Evolutionary conservation across 2,329 filamentous ascomycete species (phyloP), one percentile per base, ranked within the genome.

Genomic region (Colletotrichum sp.): DNA sequence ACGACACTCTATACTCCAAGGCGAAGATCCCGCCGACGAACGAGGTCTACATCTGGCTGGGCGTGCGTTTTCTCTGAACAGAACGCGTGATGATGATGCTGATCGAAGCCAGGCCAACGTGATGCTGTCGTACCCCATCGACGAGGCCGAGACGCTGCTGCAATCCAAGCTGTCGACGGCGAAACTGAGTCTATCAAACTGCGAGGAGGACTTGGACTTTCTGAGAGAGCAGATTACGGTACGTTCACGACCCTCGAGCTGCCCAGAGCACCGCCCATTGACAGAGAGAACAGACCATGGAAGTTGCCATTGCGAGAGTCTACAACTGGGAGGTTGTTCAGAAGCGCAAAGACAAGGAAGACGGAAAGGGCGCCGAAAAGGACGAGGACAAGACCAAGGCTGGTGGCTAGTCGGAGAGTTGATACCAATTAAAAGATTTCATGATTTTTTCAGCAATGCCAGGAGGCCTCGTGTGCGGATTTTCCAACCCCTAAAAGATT

Each of bases 261-360:
- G 4, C 13, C 15, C 7, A 5, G 32, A 28, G 6, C 28, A 5
- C 10, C 34, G 44, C 67, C 39, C 62, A 71, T 67, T 70, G 80
- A 79, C 77, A 75, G 9, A 74, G 9, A 74, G 28, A 57, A n/a
- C 79, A 98, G 95, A 98, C 96, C 0, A 93, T 99, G 89, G 97
- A 99, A 85, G 97, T 99, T 39, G 97, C 97, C 6, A 96, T 96
- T 55, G 97, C 97, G 26, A 91, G 97, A 78, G 96, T 99, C n/a
- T 99, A 99, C 86, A 99, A 99, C 85, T 99, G 97, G 96, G 97
- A 99, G 82, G 96, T 99, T 6, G 95, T 96, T 59, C 95, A 98
- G 88, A 95, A 98, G 86, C 90, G 97, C 80, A 98, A 98, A 88
- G 96, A 98, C 77, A 97, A 96, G 85, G 93, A 94, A 52, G 91